Evolutionary conservation across 192 early-diverging fungal genomes (phyloP), one percentile per base, ranked within the genome.

Genomic region (Globomyces pollinis-pini): DNA sequence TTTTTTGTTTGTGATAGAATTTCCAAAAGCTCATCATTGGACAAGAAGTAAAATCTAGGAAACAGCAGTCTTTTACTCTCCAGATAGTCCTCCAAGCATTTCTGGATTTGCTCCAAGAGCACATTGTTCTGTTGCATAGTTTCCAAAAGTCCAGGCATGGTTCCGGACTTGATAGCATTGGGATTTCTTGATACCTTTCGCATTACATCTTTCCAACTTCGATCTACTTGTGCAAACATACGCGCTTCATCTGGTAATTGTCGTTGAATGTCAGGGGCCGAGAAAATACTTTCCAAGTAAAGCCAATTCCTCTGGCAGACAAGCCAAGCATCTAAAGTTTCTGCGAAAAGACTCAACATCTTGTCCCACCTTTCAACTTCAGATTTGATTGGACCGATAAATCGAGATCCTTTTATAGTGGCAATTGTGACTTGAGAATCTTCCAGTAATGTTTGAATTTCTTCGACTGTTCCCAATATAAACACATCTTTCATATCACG

Each of bases 21-120:
- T 54, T 83, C 80, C 35, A 83, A 68, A n/a, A 83, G 62, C 63
- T 83, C 80, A 31, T 83, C 80, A 57, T 83, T 83, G n/a, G 77
- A 79, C 23, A 83, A 47, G 51, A 83, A 83, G 55, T 83, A 83
- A 63, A 83, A 83, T 6, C 80, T 65, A 16, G 80, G 80, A 62
- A 83, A 83, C 30, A 83, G 65, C 1, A 83, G 68, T 16, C 80
- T 63, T 56, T 83, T 83, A 41, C 67, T 70, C 51, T 83, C 80
- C 16, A 83, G 60, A 57, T 83, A 83, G 38, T 83, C 80, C 63
- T 83, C 80, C 16, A 83, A 51, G 44, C 80, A 83, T 63, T 83
- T 83, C 55, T 83, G 80, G 45, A 83, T 83, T 57, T 83, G 76
- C 32, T 83, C 80, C 11, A 83, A 56, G 18, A 83, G 61, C 31